phyloP scores from a whole-genome alignment of 1,284 basidiomycete genomes.

The Hortiboletus rubellus region DNA sequence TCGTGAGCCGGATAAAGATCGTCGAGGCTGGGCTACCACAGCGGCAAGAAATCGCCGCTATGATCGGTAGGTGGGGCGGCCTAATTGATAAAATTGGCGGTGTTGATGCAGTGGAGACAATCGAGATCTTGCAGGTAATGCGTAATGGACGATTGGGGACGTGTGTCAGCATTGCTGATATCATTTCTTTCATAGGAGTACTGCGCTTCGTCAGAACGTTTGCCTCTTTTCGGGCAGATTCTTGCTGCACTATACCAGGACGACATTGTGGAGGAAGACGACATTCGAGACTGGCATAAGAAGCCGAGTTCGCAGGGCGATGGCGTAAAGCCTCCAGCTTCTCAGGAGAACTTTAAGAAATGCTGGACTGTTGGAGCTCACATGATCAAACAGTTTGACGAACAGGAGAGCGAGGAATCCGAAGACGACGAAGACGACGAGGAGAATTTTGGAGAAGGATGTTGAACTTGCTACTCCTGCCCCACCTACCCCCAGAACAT shows the following conservation, averaged over 20 bases:
- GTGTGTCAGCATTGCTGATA: conserved; percentile 4
- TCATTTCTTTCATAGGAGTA: conserved; percentile 45
- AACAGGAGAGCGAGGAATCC: conserved; percentile 60
- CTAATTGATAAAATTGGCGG: conserved; percentile 76
- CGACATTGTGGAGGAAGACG: conserved; percentile 77
- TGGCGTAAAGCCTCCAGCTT: conserved; percentile 41
- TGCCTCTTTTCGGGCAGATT: conserved; percentile 72
- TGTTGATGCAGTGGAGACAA: conserved; percentile 71
- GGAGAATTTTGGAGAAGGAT: neutral
- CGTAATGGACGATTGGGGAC: conserved; percentile 40
- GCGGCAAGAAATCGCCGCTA: conserved; percentile 57
- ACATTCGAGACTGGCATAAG: conserved; percentile 71
- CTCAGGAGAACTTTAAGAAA: conserved; percentile 58
- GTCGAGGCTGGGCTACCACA: conserved; percentile 56
- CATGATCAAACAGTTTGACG: conserved; percentile 77
- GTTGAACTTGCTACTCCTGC: neutral
- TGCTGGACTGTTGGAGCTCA: conserved; percentile 70
- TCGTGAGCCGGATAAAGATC: conserved; percentile 67
- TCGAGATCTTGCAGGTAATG: conserved; percentile 66
- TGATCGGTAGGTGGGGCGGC: conserved; percentile 68
- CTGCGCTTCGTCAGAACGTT: conserved; percentile 59
- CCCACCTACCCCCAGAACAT: neutral
- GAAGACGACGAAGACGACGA: conserved; percentile 29
- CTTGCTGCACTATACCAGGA: conserved; percentile 74
- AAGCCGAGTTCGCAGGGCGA: conserved; percentile 51